Base-by-base conservation (phyloP, 2,329 filamentous ascomycete species). In the Aspergillus arachidicola region DNA sequence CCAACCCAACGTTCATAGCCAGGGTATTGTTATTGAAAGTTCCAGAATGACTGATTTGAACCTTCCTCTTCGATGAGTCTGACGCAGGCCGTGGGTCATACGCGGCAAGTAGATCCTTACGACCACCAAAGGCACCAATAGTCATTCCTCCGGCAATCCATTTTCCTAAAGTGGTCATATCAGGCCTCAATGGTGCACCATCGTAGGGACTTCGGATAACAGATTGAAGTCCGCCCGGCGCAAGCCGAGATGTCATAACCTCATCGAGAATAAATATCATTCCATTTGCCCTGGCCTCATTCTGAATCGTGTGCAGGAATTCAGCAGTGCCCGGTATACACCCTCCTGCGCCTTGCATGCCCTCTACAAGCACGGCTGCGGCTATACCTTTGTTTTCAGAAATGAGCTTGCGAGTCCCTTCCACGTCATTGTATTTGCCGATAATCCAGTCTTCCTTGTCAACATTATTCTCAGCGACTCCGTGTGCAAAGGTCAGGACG, bases 1-100 rank as follows among this genome's bases (percentile, higher is more conserved):
- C 45, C 7, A 48, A 6, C 19, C 57, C 57, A 4, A 51, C 57
- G 19, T 48, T 78, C 81, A 89, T 90, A 2, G 84, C 83, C 6
- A 89, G 73, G 1, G 82, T 81, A 72, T 91, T 91, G 70, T 91
- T 91, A 72, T 90, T 90, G 73, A 89, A 90, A 0, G 88, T 90
- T 1, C 88, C 88, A 0, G 87, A 85, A 68, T 90, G 87, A 0
- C 23, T 23, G 0, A 75, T 72, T 6, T 28, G 23, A 26, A 6
- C 4, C 73, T 70, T 19, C 16, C n/a, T 50, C 26, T 19, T 1
- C 1, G 46, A n/a, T 5, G 16, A 16, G 16, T 6, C 46, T 2
- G 12, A 14, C 16, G 26, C 16, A 50, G 26, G 7, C 81, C 45
- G 30, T 11, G 85, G 85, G 68, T 87, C 85, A 68, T 85, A 89